phyloP scores from a whole-genome alignment of 768 basidiomycete genomes.

The Boletus pseudopeckii region DNA sequence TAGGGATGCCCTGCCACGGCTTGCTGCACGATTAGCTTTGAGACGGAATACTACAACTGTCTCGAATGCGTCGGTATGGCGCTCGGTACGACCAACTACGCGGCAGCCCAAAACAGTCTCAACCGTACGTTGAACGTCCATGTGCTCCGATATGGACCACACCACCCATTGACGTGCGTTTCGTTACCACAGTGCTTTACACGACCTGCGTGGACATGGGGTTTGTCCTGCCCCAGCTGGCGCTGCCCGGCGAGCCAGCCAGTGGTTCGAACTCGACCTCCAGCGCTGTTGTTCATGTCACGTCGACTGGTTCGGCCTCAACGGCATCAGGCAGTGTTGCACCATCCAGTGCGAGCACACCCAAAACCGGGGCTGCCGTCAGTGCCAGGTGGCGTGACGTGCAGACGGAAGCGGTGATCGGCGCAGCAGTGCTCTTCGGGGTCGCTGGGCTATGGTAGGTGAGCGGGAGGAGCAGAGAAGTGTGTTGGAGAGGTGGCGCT shows the following conservation, averaged over 20 bases:
- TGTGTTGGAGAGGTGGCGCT: background rate
- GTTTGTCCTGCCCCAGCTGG: constrained; percentile 20
- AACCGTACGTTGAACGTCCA: constrained; percentile 31
- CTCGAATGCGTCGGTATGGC: constrained; percentile 37
- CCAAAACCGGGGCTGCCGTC: constrained; percentile 1
- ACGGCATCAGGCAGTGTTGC: background rate
- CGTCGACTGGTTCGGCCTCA: background rate
- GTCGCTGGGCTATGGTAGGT: constrained; percentile 12
- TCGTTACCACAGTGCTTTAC: constrained; percentile 16
- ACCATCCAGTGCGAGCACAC: background rate
- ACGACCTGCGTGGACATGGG: constrained; percentile 26
- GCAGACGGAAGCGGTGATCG: background rate
- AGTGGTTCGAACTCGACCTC: constrained; percentile 12
- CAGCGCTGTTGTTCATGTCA: background rate
- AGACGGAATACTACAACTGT: constrained; percentile 40
- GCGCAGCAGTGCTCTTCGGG: constrained; percentile 5
- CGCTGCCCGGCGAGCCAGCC: constrained; percentile 26
- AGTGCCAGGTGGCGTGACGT: background rate
- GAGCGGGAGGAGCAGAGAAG: background rate
- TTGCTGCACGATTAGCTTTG: constrained; percentile 42
- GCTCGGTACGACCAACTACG: constrained; percentile 26
- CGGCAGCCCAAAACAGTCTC: constrained; percentile 28
- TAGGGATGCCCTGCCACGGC: constrained; percentile 29
- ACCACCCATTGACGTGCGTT: background rate
- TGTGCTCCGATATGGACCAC: background rate